Base-by-base conservation (phyloP, 257 asterid genomes). In the Nicotiana otophora region DNA sequence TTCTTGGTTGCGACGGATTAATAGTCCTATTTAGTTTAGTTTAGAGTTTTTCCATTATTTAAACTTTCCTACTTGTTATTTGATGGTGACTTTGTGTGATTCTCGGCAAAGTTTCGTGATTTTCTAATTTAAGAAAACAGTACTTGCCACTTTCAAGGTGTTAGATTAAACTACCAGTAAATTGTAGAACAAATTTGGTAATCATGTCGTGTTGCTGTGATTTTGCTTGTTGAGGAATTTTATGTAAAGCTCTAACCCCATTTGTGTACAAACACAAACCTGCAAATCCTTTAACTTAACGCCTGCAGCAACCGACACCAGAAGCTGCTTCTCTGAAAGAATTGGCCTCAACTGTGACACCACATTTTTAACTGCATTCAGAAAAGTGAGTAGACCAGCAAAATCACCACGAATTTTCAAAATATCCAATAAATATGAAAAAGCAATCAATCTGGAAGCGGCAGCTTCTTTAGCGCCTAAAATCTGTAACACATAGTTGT, bases 251-350 rank as follows among this genome's bases (percentile, higher is more conserved):
- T 77, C 63, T 48, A 26, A 48, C 55, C 9, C 69, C 64, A 76
- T 34, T 72, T 82, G 17, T 10, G 81, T n/a, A 88, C 88, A 74
- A 85, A 96, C 98, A 88, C 88, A 74, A 85, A 96, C 98, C 98
- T 96, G 98, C 81, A 96, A 89, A 88, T 94, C 97, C 85, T 92
- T 94, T 81, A 93, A 85, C 88, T 92, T 94, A 78, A 94, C 90
- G 19, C 98, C 99, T n/a, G 98, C 99, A 87, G 80, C 97, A 89
- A 96, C 98, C 14, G 99, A 93, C 55, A 96, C 98, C 88, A 96
- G 84, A 83, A 96, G 92, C 85, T 94, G 84, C 86, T 90, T 92
- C 88, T 92, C 92, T 19, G 98, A 89, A 67, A 96, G 92, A 79
- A 85, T 81, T 51, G 98, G 94, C 77, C 69, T 85, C 83, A 94